Base-by-base conservation (phyloP, 179 eudicot species). In the Actinidia chinensis region DNA sequence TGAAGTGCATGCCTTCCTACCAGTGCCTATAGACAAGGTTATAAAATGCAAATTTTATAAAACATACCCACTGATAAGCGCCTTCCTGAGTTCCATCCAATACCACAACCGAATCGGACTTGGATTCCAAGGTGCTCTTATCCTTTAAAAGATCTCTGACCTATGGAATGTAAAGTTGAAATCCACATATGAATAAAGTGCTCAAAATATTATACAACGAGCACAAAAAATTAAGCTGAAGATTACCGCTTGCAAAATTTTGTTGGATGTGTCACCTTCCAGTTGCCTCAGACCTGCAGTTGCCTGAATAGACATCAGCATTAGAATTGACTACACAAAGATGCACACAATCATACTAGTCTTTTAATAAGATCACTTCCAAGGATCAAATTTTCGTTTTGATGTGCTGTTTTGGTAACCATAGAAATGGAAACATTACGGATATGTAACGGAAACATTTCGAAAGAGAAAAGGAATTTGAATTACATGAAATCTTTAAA, bases 31-130 rank as follows among this genome's bases (percentile, higher is more conserved):
- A 36, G 11, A 54, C 17, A 3, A 52, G 48, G 36, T 54, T 36
- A 54, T 10, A 17, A 63, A 28, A 63, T 33, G 18, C 23, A 58
- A 77, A 42, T 48, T 7, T 48, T 44, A 65, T 50, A 23, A 18
- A 75, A 71, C 98, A 82, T 93, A 94, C 98, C 97, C 97, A 94
- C 80, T 90, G 92, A 82, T 84, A 94, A 82, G 97, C 94, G 80
- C 98, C 99, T 90, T 95, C 99, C 87, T 95, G 96, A 52, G 85
- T 88, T 76, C 99, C 98, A 85, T 94, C 99, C 84, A 96, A 78
- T 76, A 96, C 99, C 56, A 92, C 86, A 72, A 94, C 96, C 89
- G 93, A 89, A 68, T 84, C 89, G 54, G 88, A 85, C 61, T 88
- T 82, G 8, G 91, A 92, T 71, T 90, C 89, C 69, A 96, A 81